Base-by-base conservation (phyloP, 129 eudicot genomes). In the sunflower (Helianthus annuus) region DNA sequence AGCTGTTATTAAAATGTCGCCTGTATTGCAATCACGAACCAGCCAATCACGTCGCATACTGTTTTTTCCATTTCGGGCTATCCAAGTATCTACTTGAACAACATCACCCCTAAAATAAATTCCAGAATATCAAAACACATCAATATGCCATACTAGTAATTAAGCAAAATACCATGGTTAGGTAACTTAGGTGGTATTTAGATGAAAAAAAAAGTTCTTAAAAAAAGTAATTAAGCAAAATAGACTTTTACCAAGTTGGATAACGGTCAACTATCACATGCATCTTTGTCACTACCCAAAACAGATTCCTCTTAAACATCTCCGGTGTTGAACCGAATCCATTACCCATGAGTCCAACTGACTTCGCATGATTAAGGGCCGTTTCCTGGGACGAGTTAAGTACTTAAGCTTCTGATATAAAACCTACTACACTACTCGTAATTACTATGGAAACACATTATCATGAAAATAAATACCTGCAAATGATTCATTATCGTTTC, bases 41-140 rank as follows among this genome's bases (percentile, higher is more conserved):
- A 95, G 79, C 99, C 99, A 95, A 76, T 90, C 97, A 60, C 99
- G 88, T 1, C 99, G 96, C 91, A 88, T 88, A 15, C 97, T 96
- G 54, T 90, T 91, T 78, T 91, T 95, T n/a, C 97, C 99, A 13
- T 92, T 90, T 66, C 82, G 85, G 51, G 94, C 88, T 64, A 88
- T 90, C 99, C 99, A 95, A 12, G 99, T 95, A 81, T 88, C 96
- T 34, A 95, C 97, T 83, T 95, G 96, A 77, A 90, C 96, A 70
- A 86, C 96, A 84, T 90, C 99, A 40, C 99, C 97, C 99, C 99
- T 95, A 77, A 48, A 85, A 77, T 15, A 73, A 22, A 54, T 13
- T 69, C 32, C 42, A 59, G 48, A 52, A 51, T 39, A 48, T 39
- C 32, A 57, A 67, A 44, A 66, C 46, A 68, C 24, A 29, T 62